Conservation (phyloP, 73 alveolate genomes). For the Paramecium biaurelia region DNA sequence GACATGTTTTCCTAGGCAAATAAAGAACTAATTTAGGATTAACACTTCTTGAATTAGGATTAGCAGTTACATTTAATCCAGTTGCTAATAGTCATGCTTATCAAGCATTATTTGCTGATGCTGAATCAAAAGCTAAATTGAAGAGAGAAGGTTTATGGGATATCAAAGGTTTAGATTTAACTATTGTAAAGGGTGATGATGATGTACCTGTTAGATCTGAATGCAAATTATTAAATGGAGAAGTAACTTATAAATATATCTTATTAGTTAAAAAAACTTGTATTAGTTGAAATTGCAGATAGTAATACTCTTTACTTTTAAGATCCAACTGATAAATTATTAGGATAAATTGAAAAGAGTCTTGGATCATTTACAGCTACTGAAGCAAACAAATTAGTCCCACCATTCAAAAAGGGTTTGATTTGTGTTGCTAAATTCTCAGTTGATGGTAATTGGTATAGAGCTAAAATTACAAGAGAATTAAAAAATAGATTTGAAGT, state of each 20-base stretch:
- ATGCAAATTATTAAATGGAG: not conserved
- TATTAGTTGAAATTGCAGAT: constrained; percentile 86
- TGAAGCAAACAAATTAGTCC: constrained; percentile 67
- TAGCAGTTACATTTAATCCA: constrained; percentile 68
- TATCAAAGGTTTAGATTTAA: constrained; percentile 1
- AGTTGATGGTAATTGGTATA: constrained; percentile 88
- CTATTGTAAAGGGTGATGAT: constrained; percentile 27
- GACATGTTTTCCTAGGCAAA: constrained; percentile 73
- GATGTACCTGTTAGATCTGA: not conserved
- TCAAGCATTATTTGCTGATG: constrained; percentile 55
- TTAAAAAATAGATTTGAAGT: constrained; percentile 81
- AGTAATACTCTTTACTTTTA: constrained; percentile 78
- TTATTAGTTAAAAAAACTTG: constrained; percentile 52
- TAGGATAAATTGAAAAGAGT: constrained; percentile 73
- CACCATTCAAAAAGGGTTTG: constrained; percentile 88
- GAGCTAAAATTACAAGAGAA: constrained; percentile 84
- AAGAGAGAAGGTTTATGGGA: constrained; percentile 33
- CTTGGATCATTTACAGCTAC: constrained; percentile 72
- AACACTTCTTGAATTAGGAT: constrained; percentile 79
- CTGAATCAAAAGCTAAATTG: constrained; percentile 22
- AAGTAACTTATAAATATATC: not conserved
- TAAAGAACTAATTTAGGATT: constrained; percentile 76
- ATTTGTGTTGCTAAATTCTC: constrained; percentile 92
- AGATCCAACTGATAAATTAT: constrained; percentile 69
- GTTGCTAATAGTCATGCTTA: constrained; percentile 37